Percentiles rank a stretch among this genome's conserved stretches.
These are phyloP conservation scores for Leccinum boreale DNA, from an alignment of 768 basidiomycete genomes.

Conservation along the genomic window DNA sequence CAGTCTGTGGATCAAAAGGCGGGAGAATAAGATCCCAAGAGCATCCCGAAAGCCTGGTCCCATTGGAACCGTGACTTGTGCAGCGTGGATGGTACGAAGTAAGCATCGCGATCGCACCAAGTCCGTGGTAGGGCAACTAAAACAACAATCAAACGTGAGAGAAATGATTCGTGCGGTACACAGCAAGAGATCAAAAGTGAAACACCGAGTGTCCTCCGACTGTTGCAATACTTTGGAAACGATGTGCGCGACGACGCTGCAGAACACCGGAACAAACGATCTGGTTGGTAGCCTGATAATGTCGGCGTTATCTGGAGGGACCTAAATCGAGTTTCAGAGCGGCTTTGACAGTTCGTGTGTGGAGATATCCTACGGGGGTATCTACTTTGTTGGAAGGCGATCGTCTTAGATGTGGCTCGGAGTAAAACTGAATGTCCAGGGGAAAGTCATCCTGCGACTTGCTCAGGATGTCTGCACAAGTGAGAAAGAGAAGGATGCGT, in stretches of 20 bases:
- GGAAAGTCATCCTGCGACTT: constrained; percentile 36
- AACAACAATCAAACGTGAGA: constrained; percentile 41
- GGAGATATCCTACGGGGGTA: constrained; percentile 30
- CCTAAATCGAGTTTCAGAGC: constrained; percentile 27
- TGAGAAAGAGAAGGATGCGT: constrained; percentile 2
- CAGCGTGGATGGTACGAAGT: constrained; percentile 37
- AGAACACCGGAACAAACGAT: constrained; percentile 44
- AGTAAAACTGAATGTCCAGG: constrained; percentile 39
- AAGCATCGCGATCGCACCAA: constrained; percentile 38
- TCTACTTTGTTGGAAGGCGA: constrained; percentile 30
- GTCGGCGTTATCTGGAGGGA: constrained; percentile 32
- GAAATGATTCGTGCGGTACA: constrained; percentile 38
- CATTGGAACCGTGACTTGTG: constrained; percentile 24
- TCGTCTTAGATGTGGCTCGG: constrained; percentile 34
- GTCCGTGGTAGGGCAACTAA: constrained; percentile 34
- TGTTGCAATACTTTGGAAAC: constrained; percentile 41
- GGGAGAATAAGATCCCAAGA: constrained; percentile 31
- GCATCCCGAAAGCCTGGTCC: constrained; percentile 24
- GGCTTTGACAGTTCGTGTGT: neutral
- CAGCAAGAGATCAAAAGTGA: constrained; percentile 47
- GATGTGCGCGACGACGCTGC: constrained; percentile 45
- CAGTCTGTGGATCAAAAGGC: constrained; percentile 37
- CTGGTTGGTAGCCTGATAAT: constrained; percentile 37
- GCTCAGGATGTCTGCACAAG: constrained; percentile 33
- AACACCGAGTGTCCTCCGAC: constrained; percentile 44